A percentile compares a stretch with the other conserved stretches of the same genome.
These are phyloP conservation scores for Arthromyces matolae DNA, from an alignment of 768 basidiomycete species.

Conservation along the genomic window DNA sequence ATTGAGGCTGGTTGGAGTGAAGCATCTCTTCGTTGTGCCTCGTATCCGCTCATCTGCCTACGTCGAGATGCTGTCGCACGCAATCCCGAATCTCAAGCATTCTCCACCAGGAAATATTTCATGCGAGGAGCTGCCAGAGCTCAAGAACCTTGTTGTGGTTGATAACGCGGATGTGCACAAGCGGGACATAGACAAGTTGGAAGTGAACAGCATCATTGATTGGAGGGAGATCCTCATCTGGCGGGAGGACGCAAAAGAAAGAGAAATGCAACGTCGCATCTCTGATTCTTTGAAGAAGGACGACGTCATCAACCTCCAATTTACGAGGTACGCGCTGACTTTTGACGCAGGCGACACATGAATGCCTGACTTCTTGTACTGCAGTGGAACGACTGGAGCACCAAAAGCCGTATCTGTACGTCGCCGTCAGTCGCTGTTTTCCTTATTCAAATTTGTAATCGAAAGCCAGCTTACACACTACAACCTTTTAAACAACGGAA, in stretches of 20 bases:
- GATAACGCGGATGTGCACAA: constrained; percentile 49
- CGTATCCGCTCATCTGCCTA: constrained; percentile 63
- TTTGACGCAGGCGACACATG: neutral
- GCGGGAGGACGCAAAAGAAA: constrained; percentile 50
- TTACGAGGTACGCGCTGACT: constrained; percentile 58
- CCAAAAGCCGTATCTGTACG: constrained; percentile 83
- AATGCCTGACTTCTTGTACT: neutral
- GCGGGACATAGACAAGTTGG: constrained; percentile 35
- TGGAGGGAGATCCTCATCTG: constrained; percentile 74
- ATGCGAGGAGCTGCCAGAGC: constrained; percentile 52
- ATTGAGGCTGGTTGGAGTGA: constrained; percentile 60
- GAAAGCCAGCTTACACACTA: constrained; percentile 66
- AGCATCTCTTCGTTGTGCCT: constrained; percentile 72
- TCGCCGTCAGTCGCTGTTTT: neutral
- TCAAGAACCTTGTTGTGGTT: constrained; percentile 64
- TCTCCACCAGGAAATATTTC: constrained; percentile 53
- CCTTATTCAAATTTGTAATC: neutral
- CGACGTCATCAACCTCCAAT: constrained; percentile 80
- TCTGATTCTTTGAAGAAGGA: constrained; percentile 44
- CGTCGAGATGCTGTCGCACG: constrained; percentile 52
- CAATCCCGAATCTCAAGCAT: constrained; percentile 51
- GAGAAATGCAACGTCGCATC: constrained; percentile 39
- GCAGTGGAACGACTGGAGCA: constrained; percentile 73
- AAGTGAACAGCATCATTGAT: constrained; percentile 53
- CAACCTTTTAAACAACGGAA: constrained; percentile 75